Evolutionary conservation across 2,329 filamentous ascomycete genomes (phyloP).

Genomic region (Hansfordia pulvinata): DNA sequence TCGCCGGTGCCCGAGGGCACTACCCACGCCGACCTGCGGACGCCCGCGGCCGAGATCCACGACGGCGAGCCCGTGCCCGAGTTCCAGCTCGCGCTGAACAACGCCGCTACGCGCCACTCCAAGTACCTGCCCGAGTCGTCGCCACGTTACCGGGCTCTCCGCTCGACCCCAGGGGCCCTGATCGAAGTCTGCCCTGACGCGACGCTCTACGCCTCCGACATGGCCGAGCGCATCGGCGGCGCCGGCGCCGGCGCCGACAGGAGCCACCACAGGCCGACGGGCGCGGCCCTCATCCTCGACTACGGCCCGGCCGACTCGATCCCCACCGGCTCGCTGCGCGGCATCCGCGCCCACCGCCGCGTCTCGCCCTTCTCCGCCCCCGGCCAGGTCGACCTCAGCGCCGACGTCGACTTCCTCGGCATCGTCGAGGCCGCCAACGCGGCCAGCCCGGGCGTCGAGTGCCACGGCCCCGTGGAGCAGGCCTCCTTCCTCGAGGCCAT

Average conservation of each 20-base stretch:
- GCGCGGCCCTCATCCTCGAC: conserved; percentile 89
- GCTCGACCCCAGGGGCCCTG: conserved; percentile 50
- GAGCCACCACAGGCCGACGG: conserved; percentile 51
- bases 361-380: conserved; percentile 71
- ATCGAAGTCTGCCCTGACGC: conserved; percentile 89
- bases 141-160: conserved; percentile 63
- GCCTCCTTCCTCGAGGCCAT: conserved; percentile 64
- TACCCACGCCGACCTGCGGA: conserved; percentile 38
- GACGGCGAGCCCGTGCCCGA: conserved; percentile 59
- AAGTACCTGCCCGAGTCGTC: conserved; percentile 76
- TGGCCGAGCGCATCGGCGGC: conserved; percentile 76
- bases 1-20: conserved; percentile 46
- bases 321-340: conserved; percentile 79
- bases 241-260: conserved; percentile 56
- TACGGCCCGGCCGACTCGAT: conserved; percentile 73
- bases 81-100: conserved; percentile 74
- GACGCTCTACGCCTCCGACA: conserved; percentile 64
- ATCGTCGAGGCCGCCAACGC: conserved; percentile 69
- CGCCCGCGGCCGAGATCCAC: conserved; percentile 34
- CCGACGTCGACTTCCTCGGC: conserved; percentile 85
- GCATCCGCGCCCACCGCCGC: conserved; percentile 63
- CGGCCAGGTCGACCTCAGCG: conserved; percentile 76
- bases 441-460: conserved; percentile 70
- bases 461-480: conserved; percentile 85
- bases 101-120: conserved; percentile 65